Base-by-base conservation (phyloP, 2,329 filamentous ascomycete species). In the Coccinonectria pachysandricola region DNA sequence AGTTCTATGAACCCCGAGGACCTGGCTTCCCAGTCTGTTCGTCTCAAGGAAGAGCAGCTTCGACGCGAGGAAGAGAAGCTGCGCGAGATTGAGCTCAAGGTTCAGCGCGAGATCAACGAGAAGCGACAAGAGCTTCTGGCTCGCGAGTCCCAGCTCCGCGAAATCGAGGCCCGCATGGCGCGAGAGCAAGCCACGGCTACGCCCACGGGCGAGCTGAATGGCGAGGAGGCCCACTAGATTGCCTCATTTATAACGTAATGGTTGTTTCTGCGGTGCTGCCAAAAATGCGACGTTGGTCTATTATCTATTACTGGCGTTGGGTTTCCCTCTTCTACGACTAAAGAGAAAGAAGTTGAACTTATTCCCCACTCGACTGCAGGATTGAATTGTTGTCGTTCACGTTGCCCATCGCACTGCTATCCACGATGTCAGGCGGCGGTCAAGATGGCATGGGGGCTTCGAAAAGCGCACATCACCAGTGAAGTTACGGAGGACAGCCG, bases 31-130 rank as follows among this genome's bases (percentile, higher is more conserved):
- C 91, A 98, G 63, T 96, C 87, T 19, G 91, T 98, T 39, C 86
- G 91, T 41, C 79, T 98, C 59, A 98, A 98, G 85, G 91, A 98
- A 60, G 91, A 98, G 64, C 91, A 98, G 62, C 82, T 98, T 46
- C 85, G 91, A 54, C 86, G 91, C 52, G 91, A 98, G 63, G 91
- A 98, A 68, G 91, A 98, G 80, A 98, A 98, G 71, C 79, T 98
- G 40, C 84, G 91, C 60, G 91, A 98, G 68, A 96, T 98, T 56
- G 91, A 98, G 59, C 71, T 95, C 68, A 98, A 98, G 79, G 91
- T 98, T 39, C 91, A 98, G 68, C 84, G 91, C 55, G 91, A 98
- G 64, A 98, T 98, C 68, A 94, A 95, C 65, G 91, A 96, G 75
- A 98, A 98, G 76, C 79, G 91, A 65, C 91, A 98, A 66, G 91